Evolutionary conservation across 2,329 filamentous ascomycete genomes (phyloP).

Genomic region (Diaporthe velutina): DNA sequence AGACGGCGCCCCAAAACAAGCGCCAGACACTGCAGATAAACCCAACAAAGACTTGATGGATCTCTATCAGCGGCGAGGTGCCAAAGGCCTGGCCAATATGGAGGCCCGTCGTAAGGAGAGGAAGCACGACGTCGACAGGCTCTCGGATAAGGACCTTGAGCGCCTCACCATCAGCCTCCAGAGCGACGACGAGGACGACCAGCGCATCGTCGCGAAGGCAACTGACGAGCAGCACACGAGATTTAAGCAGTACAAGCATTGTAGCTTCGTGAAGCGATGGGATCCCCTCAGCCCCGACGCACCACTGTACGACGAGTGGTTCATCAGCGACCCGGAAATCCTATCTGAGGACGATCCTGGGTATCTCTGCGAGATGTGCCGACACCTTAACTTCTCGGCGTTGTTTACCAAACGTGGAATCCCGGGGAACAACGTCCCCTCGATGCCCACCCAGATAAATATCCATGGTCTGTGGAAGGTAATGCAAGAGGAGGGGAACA

Average conservation of each 20-base stretch:
- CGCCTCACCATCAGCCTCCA: neutral
- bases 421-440: neutral
- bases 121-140: neutral
- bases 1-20: neutral
- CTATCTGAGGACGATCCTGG: neutral
- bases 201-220: neutral
- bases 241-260: neutral
- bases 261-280: neutral
- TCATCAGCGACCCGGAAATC: neutral
- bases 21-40: neutral
- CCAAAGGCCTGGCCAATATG: neutral
- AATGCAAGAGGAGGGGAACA: neutral
- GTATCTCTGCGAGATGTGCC: neutral
- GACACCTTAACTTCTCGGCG: neutral
- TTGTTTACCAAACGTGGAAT: neutral
- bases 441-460: neutral
- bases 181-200: neutral
- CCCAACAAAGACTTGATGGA: neutral
- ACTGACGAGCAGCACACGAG: neutral
- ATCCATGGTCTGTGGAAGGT: neutral
- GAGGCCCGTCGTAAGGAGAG: neutral
- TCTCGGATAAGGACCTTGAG: neutral
- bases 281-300: neutral
- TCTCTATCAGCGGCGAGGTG: neutral
- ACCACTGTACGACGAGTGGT: conserved; percentile 7